Percentiles rank a stretch among this genome's conserved stretches.
These are phyloP conservation scores for Nicotiana tomentosiformis DNA, from an alignment of 257 asterid species.

Conservation along the genomic window DNA sequence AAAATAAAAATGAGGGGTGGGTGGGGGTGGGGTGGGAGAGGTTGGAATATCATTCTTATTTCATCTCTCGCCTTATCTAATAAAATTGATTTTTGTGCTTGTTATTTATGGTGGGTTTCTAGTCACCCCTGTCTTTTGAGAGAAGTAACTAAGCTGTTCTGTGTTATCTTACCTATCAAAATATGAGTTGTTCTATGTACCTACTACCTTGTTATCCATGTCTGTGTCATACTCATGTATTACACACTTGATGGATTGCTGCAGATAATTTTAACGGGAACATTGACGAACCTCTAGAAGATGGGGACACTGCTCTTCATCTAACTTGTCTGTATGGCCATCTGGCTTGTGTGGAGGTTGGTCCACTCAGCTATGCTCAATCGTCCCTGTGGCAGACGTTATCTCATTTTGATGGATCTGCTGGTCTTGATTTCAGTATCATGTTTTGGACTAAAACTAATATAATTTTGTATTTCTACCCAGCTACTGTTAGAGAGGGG, in stretches of 20 bases:
- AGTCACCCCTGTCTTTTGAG: not conserved
- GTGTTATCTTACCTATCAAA: not conserved
- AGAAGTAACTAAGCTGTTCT: not conserved
- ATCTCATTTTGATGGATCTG: not conserved
- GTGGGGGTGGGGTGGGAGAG: no score
- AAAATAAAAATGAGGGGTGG: no score
- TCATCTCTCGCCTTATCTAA: not conserved
- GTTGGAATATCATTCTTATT: not conserved
- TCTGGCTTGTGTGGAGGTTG: slow-evolving; percentile 70
- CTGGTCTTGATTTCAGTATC: not conserved
- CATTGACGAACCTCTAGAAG: slow-evolving; percentile 80
- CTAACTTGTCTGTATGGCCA: slow-evolving; percentile 84
- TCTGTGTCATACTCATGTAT: slow-evolving; percentile 11
- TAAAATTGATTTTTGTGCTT: not conserved
- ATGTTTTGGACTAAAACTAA: not conserved
- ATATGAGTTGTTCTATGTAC: not conserved
- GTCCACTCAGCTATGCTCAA: not conserved
- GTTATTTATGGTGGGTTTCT: not conserved
- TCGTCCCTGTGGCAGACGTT: not conserved
- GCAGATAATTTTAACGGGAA: slow-evolving; percentile 52
- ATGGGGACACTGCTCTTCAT: slow-evolving; percentile 93
- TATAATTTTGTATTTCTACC: not conserved
- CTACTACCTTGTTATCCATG: not conserved
- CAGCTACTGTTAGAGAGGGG: slow-evolving; percentile 80
- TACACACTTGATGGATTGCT: slow-evolving; percentile 7